phyloP scores from a whole-genome alignment of 805 yeast species.

The Pichia paraexigua region DNA sequence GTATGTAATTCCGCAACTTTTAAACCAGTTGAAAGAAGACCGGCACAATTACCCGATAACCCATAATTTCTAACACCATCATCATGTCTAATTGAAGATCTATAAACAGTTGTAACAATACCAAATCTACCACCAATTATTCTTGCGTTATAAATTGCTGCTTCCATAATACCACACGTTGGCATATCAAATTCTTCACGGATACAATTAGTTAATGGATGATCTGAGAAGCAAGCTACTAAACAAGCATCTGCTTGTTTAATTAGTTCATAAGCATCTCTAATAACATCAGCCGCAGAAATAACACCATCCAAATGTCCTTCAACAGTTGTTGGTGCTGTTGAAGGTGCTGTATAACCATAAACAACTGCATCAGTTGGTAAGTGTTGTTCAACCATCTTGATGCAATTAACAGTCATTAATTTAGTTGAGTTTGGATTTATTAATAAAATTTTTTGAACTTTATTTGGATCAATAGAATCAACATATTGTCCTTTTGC shows the following conservation, averaged over 20 bases:
- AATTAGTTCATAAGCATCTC: slow-evolving; percentile 24
- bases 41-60: slow-evolving; percentile 26
- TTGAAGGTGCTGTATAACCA: slow-evolving; percentile 25
- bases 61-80: slow-evolving; percentile 26
- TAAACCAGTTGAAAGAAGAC: slow-evolving; percentile 26
- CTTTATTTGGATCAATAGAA: background rate
- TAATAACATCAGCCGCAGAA: slow-evolving; percentile 26
- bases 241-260: slow-evolving; percentile 26
- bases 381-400: slow-evolving; percentile 22
- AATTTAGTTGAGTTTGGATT: slow-evolving; percentile 27
- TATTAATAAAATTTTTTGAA: slow-evolving; percentile 20
- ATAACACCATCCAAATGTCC: slow-evolving; percentile 30
- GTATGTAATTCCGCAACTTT: slow-evolving; percentile 28
- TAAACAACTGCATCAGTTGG: slow-evolving; percentile 26
- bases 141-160: slow-evolving; percentile 28
- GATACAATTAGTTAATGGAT: slow-evolving; percentile 28
- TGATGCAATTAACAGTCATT: slow-evolving; percentile 27
- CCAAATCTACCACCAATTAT: slow-evolving; percentile 29
- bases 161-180: slow-evolving; percentile 29
- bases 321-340: slow-evolving; percentile 27
- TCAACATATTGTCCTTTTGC: slow-evolving; percentile 4
- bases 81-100: slow-evolving; percentile 28
- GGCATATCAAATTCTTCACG: slow-evolving; percentile 31
- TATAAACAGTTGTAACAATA: slow-evolving; percentile 25
- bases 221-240: slow-evolving; percentile 31